Conservation (phyloP, 2,329 filamentous ascomycete genomes). For the Madurella mycetomatis region DNA sequence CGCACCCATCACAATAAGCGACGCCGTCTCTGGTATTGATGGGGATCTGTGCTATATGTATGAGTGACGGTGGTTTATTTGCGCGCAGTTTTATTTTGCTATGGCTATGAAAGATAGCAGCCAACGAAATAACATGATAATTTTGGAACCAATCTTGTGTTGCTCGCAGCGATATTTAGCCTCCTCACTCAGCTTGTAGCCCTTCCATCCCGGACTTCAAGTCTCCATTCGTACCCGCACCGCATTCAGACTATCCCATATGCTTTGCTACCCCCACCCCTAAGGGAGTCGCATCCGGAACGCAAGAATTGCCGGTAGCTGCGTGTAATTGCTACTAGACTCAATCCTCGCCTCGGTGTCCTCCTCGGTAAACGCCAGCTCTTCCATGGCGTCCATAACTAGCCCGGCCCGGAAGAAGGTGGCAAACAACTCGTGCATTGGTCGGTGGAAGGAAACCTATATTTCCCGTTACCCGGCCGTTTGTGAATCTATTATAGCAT, state of each 20-base stretch:
- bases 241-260: too few species aligned
- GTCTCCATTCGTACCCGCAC: too few species aligned
- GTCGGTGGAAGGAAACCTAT: conserved; percentile 41
- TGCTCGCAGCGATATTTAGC: too few species aligned
- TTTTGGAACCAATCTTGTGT: neutral
- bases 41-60: conserved; percentile 31
- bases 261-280: neutral
- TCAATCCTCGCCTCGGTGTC: conserved; percentile 31
- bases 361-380: conserved; percentile 40
- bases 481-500: neutral
- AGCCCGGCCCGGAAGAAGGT: conserved; percentile 40
- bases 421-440: conserved; percentile 41
- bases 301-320: conserved; percentile 34
- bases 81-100: neutral
- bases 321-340: conserved; percentile 36
- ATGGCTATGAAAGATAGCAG: neutral
- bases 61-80: neutral
- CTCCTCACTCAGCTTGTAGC: too few species aligned
- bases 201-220: too few species aligned
- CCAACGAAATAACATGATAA: neutral
- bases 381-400: conserved; percentile 43
- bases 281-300: conserved; percentile 29
- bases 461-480: neutral
- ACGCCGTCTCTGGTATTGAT: conserved; percentile 28
- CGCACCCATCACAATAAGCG: conserved; percentile 20